Base-by-base conservation (phyloP, 148 eudicot species). In the Rhododendron williamsianum region DNA sequence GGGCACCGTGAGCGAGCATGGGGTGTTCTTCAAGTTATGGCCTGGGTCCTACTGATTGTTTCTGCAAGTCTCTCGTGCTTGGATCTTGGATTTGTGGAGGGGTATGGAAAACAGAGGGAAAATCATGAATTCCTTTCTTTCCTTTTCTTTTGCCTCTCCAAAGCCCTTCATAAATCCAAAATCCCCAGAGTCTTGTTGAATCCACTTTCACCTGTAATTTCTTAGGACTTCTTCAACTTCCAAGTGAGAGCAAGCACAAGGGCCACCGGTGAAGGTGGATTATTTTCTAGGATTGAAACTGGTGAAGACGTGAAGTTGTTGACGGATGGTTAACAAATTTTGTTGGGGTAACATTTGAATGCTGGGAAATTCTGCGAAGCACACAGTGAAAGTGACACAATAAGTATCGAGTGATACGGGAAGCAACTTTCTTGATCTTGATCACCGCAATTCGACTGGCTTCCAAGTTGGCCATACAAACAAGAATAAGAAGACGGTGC, bases 1-100 rank as follows among this genome's bases (percentile, higher is more conserved):
- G 15, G 98, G 93, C 49, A 90, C 91, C 41, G 88, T 87, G 78
- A 93, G 98, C 21, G 98, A 96, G 88, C 94, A 93, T 65, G 93
- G 94, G 30, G 86, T 84, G n/a, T 51, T 87, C 79, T 87, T 88
- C 76, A 89, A 89, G 82, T 91, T 93, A 74, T 89, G 94, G 95
- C 88, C 91, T 73, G 91, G 93, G 71, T 93, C 96, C 63, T 95
- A 89, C 72, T 93, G 88, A 91, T 51, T 78, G 41, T 76, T 45
- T 48, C 25, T 67, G 33, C 23, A 1, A 18, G 12, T 71, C 41
- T 38, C 4, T 78, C 18, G 38, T 71, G 38, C 6, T 71, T 1
- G 21, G 76, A 71, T 71, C 18, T 71, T 33, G 38, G 76, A 30
- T n/a, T 65, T 65, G 33, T 25, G 33, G 72, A n/a, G 30, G 72